Evolutionary conservation across 306 rosid species (phyloP).

Genomic region (Inga laurina): DNA sequence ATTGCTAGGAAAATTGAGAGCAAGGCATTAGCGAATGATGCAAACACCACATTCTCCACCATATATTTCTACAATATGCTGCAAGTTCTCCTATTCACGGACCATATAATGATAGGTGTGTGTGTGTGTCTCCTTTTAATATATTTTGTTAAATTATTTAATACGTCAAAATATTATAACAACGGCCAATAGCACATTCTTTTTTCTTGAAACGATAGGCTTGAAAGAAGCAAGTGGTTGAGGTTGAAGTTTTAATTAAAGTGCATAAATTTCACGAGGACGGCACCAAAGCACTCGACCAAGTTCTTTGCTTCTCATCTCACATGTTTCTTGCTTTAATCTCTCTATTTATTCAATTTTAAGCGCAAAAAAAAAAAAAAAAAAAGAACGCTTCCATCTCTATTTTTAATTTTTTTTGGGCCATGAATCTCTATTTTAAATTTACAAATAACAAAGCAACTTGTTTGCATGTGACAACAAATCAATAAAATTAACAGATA

Average conservation of each 20-base stretch:
- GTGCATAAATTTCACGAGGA: background rate
- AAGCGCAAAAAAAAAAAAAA: no score
- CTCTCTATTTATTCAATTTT: background rate
- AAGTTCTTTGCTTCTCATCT: background rate
- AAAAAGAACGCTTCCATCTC: no score
- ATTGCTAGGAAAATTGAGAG: background rate
- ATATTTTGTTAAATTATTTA: background rate
- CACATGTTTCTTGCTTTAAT: background rate
- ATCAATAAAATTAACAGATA: no score
- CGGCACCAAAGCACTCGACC: background rate
- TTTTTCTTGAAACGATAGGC: background rate
- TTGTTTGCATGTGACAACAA: no score
- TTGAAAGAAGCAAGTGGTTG: background rate
- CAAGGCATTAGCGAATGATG: background rate
- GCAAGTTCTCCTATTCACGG: background rate
- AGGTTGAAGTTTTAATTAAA: background rate
- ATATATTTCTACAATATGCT: background rate
- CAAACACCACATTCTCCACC: background rate
- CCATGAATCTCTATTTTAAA: background rate
- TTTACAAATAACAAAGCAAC: background rate
- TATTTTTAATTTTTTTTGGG: background rate
- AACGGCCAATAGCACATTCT: background rate
- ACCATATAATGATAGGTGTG: background rate
- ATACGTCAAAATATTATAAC: background rate
- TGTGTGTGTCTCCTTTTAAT: background rate